These are phyloP conservation scores for Tricholoma terreum DNA, from an alignment of 768 basidiomycete species.

Conservation along the genomic window DNA sequence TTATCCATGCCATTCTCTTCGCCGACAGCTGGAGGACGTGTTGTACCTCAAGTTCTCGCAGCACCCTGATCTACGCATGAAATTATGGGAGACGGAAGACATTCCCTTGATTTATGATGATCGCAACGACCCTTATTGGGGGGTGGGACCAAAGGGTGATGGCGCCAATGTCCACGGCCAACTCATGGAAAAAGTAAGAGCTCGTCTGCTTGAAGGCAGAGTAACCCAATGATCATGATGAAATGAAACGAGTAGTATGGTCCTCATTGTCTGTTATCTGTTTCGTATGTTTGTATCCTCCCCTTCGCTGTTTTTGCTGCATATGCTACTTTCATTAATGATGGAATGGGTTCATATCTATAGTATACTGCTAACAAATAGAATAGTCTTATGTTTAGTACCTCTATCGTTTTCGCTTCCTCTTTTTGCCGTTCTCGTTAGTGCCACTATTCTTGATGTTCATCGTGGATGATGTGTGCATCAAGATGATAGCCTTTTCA, in stretches of 20 bases:
- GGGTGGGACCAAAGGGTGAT: slow-evolving; percentile 42
- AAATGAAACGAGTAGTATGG: background rate
- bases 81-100: slow-evolving; percentile 54
- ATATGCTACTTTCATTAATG: background rate
- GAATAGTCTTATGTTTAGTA: background rate
- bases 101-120: slow-evolving; percentile 54
- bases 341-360: background rate
- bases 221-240: slow-evolving; percentile 24
- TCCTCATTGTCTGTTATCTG: background rate
- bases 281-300: background rate
- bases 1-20: background rate
- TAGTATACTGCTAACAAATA: background rate
- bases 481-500: slow-evolving; percentile 15
- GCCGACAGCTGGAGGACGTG: slow-evolving; percentile 62
- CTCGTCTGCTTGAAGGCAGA: slow-evolving; percentile 33
- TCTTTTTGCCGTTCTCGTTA: background rate
- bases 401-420: slow-evolving; percentile 11
- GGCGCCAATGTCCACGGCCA: slow-evolving; percentile 66
- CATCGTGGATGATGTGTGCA: background rate
- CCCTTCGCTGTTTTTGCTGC: background rate
- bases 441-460: background rate
- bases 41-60: slow-evolving; percentile 68
- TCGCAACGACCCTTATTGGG: slow-evolving; percentile 62
- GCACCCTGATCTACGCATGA: slow-evolving; percentile 52
- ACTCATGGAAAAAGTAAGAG: slow-evolving; percentile 54